A percentile compares a stretch with the other conserved stretches of the same genome.
Conservation (phyloP, 176 grass and related monocot genomes). For the Carex littledalei region DNA sequence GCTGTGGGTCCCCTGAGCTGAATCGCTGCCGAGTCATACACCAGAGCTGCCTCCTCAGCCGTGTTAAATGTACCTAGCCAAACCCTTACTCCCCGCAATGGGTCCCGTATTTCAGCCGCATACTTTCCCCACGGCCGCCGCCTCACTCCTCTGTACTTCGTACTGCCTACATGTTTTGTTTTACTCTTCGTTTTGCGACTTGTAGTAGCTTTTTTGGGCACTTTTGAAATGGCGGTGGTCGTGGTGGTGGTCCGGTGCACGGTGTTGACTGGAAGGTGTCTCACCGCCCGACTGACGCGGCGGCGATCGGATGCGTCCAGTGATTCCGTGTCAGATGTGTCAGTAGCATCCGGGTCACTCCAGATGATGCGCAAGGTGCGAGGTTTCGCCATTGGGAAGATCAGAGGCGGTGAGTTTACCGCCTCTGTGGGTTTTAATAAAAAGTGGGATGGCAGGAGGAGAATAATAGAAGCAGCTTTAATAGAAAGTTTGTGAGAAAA, state of each 20-base stretch:
- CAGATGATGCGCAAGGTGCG: slow-evolving; percentile 73
- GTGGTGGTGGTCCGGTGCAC: neutral
- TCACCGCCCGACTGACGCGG: slow-evolving; percentile 42
- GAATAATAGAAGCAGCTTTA: slow-evolving; percentile 14
- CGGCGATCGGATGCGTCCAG: slow-evolving; percentile 10
- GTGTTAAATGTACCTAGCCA: slow-evolving; percentile 98
- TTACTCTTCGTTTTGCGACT: slow-evolving; percentile 4
- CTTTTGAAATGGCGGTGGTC: neutral
- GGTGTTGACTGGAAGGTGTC: slow-evolving; percentile 28
- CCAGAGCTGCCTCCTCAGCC: slow-evolving; percentile 80
- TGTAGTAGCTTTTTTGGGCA: neutral
- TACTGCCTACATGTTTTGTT: slow-evolving; percentile 12
- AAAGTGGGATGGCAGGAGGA: neutral
- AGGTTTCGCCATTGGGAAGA: slow-evolving; percentile 41
- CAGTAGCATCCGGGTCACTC: slow-evolving; percentile 84
- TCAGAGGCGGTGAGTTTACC: neutral
- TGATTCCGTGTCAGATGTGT: slow-evolving; percentile 56
- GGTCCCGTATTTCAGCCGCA: slow-evolving; percentile 89
- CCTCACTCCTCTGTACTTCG: slow-evolving; percentile 82
- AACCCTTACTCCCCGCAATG: slow-evolving; percentile 65
- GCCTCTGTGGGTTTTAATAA: neutral
- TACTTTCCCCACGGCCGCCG: slow-evolving; percentile 80
- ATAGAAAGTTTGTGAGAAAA: slow-evolving; percentile 7
- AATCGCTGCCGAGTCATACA: slow-evolving; percentile 69
- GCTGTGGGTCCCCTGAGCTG: slow-evolving; percentile 51